These are phyloP conservation scores for Filobasidium uniguttulatum DNA, from an alignment of 1,284 basidiomycete species.

Conservation along the genomic window DNA sequence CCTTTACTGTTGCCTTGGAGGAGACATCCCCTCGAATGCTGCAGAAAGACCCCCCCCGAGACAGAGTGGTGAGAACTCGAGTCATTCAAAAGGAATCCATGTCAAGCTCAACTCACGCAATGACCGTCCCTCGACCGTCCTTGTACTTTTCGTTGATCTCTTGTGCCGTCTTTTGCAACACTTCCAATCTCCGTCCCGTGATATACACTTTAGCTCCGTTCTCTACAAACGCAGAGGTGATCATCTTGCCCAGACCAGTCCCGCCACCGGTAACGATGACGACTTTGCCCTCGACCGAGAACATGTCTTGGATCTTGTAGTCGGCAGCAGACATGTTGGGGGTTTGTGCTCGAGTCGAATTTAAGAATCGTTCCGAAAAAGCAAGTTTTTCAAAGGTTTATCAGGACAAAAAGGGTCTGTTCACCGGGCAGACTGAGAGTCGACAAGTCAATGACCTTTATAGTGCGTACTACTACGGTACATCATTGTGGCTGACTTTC, in stretches of 20 bases:
- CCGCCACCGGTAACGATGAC: conserved; percentile 26
- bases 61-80: too few relatives aligned
- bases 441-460: too few relatives aligned
- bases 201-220: conserved; percentile 38
- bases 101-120: conserved; percentile 2
- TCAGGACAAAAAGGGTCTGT: too few relatives aligned
- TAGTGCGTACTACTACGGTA: too few relatives aligned
- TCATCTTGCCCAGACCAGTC: conserved; percentile 23
- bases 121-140: conserved; percentile 2
- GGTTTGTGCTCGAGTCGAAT: too few relatives aligned
- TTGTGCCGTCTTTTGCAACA: conserved; percentile 26
- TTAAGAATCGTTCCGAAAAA: too few relatives aligned
- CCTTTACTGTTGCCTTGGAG: conserved; percentile 26
- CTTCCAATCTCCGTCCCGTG: conserved; percentile 31
- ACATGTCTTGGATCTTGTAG: neutral
- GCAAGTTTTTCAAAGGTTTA: too few relatives aligned
- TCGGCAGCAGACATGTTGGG: too few relatives aligned
- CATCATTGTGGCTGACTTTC: too few relatives aligned
- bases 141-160: conserved; percentile 22
- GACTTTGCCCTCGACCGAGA: conserved; percentile 11
- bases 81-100: neutral
- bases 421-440: too few relatives aligned
- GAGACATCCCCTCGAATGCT: conserved; percentile 34
- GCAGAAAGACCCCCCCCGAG: too few relatives aligned
- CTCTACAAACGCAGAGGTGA: conserved; percentile 28